These are phyloP conservation scores for Chaetothyriales sp. DNA, from an alignment of 2,329 filamentous ascomycete genomes.

Conservation along the genomic window DNA sequence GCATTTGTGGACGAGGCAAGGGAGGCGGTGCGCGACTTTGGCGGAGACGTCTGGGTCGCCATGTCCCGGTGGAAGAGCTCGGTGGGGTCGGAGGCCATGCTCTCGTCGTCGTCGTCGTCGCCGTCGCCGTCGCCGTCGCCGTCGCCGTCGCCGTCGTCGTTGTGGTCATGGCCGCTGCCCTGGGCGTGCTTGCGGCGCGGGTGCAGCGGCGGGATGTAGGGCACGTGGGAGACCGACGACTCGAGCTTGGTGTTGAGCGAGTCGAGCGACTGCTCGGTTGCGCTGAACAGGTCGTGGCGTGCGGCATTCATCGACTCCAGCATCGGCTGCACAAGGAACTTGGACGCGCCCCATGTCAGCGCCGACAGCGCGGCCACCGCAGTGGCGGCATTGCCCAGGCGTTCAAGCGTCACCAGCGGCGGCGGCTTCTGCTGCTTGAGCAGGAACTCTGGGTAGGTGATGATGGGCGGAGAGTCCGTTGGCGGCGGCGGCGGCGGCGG, in stretches of 20 bases:
- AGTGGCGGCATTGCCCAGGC: slow-evolving; percentile 44
- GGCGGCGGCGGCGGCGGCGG: slow-evolving; percentile 6
- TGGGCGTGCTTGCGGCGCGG: slow-evolving; percentile 4
- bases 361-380: slow-evolving; percentile 42
- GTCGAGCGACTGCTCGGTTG: slow-evolving; percentile 38
- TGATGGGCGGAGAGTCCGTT: slow-evolving; percentile 44
- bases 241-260: slow-evolving; percentile 44
- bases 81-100: slow-evolving; percentile 45
- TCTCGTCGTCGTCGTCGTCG: slow-evolving; percentile 30
- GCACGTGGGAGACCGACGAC: slow-evolving; percentile 39
- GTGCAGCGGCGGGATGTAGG: slow-evolving; percentile 20
- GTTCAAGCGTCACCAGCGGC: slow-evolving; percentile 45
- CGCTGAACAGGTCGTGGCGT: slow-evolving; percentile 43
- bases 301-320: slow-evolving; percentile 34
- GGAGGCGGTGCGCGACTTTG: slow-evolving; percentile 24
- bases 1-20: slow-evolving; percentile 13
- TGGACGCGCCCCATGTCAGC: slow-evolving; percentile 36
- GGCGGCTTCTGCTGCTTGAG: slow-evolving; percentile 45
- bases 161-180: slow-evolving; percentile 32
- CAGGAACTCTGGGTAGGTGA: slow-evolving; percentile 55
- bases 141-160: slow-evolving; percentile 51
- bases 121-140: slow-evolving; percentile 35
- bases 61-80: slow-evolving; percentile 52
- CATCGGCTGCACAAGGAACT: slow-evolving; percentile 13
- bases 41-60: slow-evolving; percentile 46